These are phyloP conservation scores for Aspergillus incahuasiensis DNA, from an alignment of 495 filamentous ascomycete genomes.

Conservation along the genomic window DNA sequence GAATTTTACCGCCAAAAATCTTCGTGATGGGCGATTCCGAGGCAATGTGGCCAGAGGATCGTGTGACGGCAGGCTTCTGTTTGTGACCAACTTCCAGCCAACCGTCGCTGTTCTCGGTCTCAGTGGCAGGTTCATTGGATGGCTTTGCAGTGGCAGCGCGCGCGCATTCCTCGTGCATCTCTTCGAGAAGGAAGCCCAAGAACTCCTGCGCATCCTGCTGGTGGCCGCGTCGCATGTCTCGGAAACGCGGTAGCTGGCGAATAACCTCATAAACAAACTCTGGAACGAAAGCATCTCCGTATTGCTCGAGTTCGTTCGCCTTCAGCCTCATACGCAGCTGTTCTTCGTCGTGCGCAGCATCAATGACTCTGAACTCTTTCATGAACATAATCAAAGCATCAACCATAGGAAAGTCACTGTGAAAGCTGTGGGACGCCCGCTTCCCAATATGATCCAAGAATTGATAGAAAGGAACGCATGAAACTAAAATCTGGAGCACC, in stretches of 20 bases:
- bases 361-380: constrained; percentile 83
- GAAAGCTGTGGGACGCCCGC: constrained; percentile 82
- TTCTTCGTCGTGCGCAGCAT: constrained; percentile 69
- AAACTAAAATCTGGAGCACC: constrained; percentile 89
- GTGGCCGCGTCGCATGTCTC: constrained; percentile 89
- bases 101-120: constrained; percentile 44
- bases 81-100: constrained; percentile 95
- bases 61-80: constrained; percentile 80
- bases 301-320: constrained; percentile 77
- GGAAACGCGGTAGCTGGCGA: constrained; percentile 76
- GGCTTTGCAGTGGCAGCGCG: constrained; percentile 59
- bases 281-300: constrained; percentile 86
- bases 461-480: constrained; percentile 88
- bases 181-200: constrained; percentile 86
- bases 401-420: constrained; percentile 87
- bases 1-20: constrained; percentile 89
- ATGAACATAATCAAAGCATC: constrained; percentile 98
- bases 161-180: constrained; percentile 87
- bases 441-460: constrained; percentile 86
- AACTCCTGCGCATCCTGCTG: constrained; percentile 99
- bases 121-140: constrained; percentile 33
- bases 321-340: constrained; percentile 70
- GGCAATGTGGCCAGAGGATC: constrained; percentile 72
- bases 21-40: constrained; percentile 81
- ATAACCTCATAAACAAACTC: constrained; percentile 96